Base-by-base conservation (phyloP, 441 rosid genomes). In the Isatis lusitanica region DNA sequence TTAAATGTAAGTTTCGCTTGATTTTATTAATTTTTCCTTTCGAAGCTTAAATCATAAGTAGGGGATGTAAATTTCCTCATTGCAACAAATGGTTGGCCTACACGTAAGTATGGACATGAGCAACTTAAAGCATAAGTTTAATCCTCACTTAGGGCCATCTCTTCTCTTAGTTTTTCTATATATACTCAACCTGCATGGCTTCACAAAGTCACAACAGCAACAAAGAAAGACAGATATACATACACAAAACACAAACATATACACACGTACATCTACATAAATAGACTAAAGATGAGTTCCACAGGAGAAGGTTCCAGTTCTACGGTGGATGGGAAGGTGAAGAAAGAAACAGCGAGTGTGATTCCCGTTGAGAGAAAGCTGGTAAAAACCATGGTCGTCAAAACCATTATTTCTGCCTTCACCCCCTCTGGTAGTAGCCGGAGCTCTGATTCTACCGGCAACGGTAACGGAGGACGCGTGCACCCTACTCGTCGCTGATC, bases 301-400 rank as follows among this genome's bases (percentile, higher is more conserved):
- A 72, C 46, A 53, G 70, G 70, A 63, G 56, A 71, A 39, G 39
- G 16, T 8, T 26, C 21, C 38, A 39, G 42, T 17, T 39, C 68
- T 12, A 4, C n/a, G 17, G 51, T 5, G 40, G 51, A 26, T 4
- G 38, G 26, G 26, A 53, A 56, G 15, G 51, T 65, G 58, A 64
- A 51, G 56, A 83, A 70, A 69, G 46, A 55, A 7, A 57, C 47
- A 63, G 70, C 76, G 35, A 77, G 80, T 71, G 79, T 80, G 48
- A 73, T 84, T 31, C 90, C 88, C 0, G 67, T 60, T 17, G 47
- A 68, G 81, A 80, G 74, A 56, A 78, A 40, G 52, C 68, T 59
- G 5, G 87, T 86, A 44, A 82, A 83, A 64, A 78, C 71, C 7
- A 74, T 70, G 78, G 79, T 80, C 67, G 74, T 74, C 17, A 62